These are phyloP conservation scores for Lactarius vividus DNA, from an alignment of 768 basidiomycete genomes.

Conservation along the genomic window DNA sequence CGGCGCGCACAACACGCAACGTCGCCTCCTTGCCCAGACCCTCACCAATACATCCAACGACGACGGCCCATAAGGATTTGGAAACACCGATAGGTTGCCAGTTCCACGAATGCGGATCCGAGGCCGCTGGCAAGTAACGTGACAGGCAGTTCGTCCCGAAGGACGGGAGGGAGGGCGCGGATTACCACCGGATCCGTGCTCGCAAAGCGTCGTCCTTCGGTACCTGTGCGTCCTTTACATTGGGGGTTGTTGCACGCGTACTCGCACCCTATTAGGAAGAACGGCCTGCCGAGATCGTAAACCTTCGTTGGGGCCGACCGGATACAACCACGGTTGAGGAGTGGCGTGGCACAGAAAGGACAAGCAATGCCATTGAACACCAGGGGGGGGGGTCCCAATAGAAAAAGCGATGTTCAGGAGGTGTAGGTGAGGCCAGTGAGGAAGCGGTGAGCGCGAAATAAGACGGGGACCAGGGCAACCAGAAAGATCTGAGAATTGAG, in stretches of 20 bases:
- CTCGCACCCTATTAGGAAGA: slow-evolving; percentile 83
- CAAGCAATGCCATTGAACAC: slow-evolving; percentile 81
- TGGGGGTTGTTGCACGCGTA: slow-evolving; percentile 58
- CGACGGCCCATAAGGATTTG: slow-evolving; percentile 69
- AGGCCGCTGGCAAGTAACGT: slow-evolving; percentile 53
- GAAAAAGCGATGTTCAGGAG: slow-evolving; percentile 74
- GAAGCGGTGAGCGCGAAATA: slow-evolving; percentile 78
- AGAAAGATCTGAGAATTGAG: slow-evolving; percentile 77
- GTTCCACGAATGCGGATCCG: slow-evolving; percentile 56
- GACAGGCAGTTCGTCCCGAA: slow-evolving; percentile 75
- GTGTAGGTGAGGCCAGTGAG: slow-evolving; percentile 61
- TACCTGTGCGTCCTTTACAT: slow-evolving; percentile 44
- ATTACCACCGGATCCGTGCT: slow-evolving; percentile 72
- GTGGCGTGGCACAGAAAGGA: slow-evolving; percentile 57
- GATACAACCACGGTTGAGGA: slow-evolving; percentile 70
- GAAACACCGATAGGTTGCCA: slow-evolving; percentile 78
- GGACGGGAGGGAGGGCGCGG: slow-evolving; percentile 60
- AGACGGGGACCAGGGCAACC: slow-evolving; percentile 75
- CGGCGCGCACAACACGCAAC: slow-evolving; percentile 52
- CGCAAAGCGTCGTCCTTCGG: slow-evolving; percentile 64
- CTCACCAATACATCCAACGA: slow-evolving; percentile 52
- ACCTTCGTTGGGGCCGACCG: slow-evolving; percentile 72
- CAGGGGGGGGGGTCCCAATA: slow-evolving; percentile 84
- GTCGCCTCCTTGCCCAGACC: slow-evolving; percentile 64
- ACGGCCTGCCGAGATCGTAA: slow-evolving; percentile 75